Percentiles rank a stretch among this genome's conserved stretches.
Conservation (phyloP, 2,329 filamentous ascomycete species). For the Penicillium sp. region DNA sequence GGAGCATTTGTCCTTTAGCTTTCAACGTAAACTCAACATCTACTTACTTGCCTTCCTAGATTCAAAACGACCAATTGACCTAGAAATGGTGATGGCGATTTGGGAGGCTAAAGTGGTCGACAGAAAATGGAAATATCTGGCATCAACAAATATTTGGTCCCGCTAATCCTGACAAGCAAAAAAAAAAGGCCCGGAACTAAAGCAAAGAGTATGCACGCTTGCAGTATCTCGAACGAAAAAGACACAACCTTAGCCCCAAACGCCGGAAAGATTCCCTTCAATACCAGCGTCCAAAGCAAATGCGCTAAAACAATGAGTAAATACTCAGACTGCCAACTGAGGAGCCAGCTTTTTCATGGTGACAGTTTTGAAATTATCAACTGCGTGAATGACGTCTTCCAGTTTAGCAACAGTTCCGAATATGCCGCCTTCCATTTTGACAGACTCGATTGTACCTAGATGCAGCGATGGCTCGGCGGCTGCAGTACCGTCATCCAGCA, state of each 20-base stretch:
- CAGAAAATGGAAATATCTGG: neutral
- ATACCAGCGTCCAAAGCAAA: conserved; percentile 12
- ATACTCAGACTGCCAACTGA: conserved; percentile 34
- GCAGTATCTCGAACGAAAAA: conserved; percentile 4
- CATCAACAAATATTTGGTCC: neutral
- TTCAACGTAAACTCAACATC: too few species aligned
- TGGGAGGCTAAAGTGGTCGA: neutral
- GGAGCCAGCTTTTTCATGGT: conserved; percentile 46
- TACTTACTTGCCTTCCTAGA: neutral
- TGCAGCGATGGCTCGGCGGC: conserved; percentile 45
- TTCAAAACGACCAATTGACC: neutral
- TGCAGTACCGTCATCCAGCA: conserved; percentile 52
- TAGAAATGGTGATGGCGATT: neutral
- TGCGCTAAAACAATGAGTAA: conserved; percentile 16
- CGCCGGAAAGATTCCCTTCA: conserved; percentile 16
- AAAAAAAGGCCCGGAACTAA: neutral
- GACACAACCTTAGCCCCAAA: conserved; percentile 11
- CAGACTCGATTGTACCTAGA: conserved; percentile 42
- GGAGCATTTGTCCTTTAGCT: neutral
- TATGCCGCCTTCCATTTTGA: conserved; percentile 50
- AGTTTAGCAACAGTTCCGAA: conserved; percentile 43
- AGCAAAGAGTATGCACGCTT: neutral
- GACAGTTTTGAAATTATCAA: conserved; percentile 44
- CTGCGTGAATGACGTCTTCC: conserved; percentile 42
- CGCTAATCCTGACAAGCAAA: neutral